These are phyloP conservation scores for Straminergon stramineum DNA, from an alignment of 225 moss, liverwort and hornwort species.

Conservation along the genomic window DNA sequence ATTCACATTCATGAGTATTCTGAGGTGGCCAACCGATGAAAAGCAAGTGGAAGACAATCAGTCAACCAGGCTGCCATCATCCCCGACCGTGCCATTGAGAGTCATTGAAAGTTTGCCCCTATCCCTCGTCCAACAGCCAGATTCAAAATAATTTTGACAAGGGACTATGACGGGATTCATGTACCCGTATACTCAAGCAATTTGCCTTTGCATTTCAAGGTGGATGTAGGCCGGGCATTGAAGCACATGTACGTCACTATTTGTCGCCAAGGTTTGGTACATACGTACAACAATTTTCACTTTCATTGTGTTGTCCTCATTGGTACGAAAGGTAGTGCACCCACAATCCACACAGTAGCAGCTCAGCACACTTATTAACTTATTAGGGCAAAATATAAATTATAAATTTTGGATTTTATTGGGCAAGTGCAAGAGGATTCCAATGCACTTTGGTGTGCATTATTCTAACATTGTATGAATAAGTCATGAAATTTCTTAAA, in stretches of 20 bases:
- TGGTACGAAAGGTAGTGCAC: too few species aligned
- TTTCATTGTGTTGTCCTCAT: background rate
- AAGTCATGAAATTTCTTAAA: background rate
- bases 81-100: too few species aligned
- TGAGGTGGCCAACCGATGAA: too few species aligned
- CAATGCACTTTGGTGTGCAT: too few species aligned
- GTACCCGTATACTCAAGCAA: background rate
- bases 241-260: background rate
- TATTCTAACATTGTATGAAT: background rate
- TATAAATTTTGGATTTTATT: background rate
- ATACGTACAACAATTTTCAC: background rate
- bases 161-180: too few species aligned
- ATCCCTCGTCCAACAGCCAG: background rate
- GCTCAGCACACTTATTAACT: background rate
- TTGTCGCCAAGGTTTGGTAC: background rate
- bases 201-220: background rate
- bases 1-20: background rate
- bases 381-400: rapidly evolving
- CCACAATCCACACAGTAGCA: background rate
- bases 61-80: background rate
- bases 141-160: background rate
- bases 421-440: background rate
- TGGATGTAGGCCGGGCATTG: background rate
- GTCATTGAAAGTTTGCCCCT: background rate
- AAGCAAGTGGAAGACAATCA: background rate